Evolutionary conservation across 257 asterid species (phyloP), one percentile per base, ranked within the genome.

Genomic region (Solanum habrochaites): DNA sequence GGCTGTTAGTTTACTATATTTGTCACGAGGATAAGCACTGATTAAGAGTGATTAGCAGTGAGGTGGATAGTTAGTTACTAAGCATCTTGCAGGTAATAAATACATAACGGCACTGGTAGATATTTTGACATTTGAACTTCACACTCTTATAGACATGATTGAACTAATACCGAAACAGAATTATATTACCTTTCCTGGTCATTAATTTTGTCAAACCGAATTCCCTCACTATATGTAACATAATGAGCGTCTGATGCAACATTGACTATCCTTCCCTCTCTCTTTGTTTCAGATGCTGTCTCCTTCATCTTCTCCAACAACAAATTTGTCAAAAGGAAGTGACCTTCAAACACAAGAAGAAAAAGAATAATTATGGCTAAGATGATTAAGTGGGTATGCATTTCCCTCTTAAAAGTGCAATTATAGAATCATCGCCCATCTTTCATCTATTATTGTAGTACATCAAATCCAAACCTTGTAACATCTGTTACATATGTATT

Each of bases 221-320:
- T 92, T 60, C 99, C 98, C 89, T 94, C 94, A n/a, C 62, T 56
- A 88, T 96, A 96, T 7, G 96, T 0, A 45, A 47, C 1, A 0
- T 88, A 88, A 87, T 96, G 98, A 89, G 95, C 99, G 83, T 86
- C 92, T 7, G 98, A 96, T 27, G 99, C 90, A 85, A 96, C 93
- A 74, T 92, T 94, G 90, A 96, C 95, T 70, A 96, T 94, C 89
- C 98, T 92, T 85, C 98, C 99, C 91, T 92, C 98, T 87, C 85
- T 92, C 86, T 94, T 94, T 39, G 87, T 89, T 88, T 92, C 85
- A 70, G 88, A 85, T 43, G 93, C 89, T 27, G 98, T 95, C 87
- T 91, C 95, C 90, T 92, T 95, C 97, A 95, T 95, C 7, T 93
- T 97, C 86, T 94, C 98, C 85, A 97, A 87, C 86, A 94, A 91